Base-by-base conservation (phyloP, 2,329 filamentous ascomycete species). In the Fusarium tanahbumbuense region DNA sequence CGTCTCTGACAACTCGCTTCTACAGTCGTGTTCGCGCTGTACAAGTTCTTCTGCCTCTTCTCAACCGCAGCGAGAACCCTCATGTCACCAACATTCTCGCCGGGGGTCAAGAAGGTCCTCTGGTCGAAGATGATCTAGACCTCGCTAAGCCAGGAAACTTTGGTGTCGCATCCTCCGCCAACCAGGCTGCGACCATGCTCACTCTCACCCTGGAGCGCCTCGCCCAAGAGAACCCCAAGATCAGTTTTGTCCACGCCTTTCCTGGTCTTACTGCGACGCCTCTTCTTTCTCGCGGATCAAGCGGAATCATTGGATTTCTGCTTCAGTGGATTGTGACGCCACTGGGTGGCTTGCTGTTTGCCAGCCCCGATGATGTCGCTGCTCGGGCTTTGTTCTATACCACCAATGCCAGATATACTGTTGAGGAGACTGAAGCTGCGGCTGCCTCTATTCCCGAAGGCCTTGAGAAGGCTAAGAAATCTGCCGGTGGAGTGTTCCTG, bases 11-110 rank as follows among this genome's bases (percentile, higher is more conserved):
- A 7, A 82, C 90, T 10, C 82, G 82, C 44, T 89, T 85, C 77
- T 90, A 90, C 78, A 81, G 85, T 10, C 87, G 88, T 27, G 82
- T 86, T 60, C 85, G 86, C 45, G 87, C 89, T 72, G 82, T 86
- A 16, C 66, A 83, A 45, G 86, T 88, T 50, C 82, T 91, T 2
- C 83, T 89, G 4, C 88, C 89, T 0, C 81, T 85, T 0, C 82
- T 91, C 1, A 54, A 66, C 25, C 48, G 9, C 76, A 79, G 20
- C 70, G 70, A 58, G 12, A 81, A 84, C 3, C 76, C 81, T 0
- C 84, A 87, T 3, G 83, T 88, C 8, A 77, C 86, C 41, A 83
- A 78, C 27, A 79, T 89, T 6, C 78, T 88, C 0, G 85, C 81
- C 0, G 85, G 80, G 3, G 84, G 85, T 3, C 77, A 79, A n/a